Base-by-base conservation (phyloP, 805 yeast genomes). In the Cyberlindnera americana region DNA sequence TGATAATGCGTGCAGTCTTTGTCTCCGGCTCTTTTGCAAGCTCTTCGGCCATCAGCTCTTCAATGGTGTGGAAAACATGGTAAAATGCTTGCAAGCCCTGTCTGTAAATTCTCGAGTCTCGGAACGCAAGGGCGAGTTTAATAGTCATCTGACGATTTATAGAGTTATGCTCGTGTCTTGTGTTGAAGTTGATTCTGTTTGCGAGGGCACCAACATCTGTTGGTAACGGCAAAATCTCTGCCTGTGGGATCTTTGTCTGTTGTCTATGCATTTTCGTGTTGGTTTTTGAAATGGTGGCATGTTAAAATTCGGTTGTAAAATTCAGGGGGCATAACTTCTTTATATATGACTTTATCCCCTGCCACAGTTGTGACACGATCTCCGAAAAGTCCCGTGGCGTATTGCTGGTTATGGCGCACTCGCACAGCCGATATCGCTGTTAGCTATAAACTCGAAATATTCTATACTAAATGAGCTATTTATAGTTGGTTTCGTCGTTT, bases 181-280 rank as follows among this genome's bases (percentile, higher is more conserved):
- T 86, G 53, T 78, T 81, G 34, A 60, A 57, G 60, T 86, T 86
- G 55, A 87, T 86, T 57, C 95, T 69, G 69, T 87, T 87, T 33
- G 81, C 95, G 37, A 86, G 67, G 6, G 95, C 95, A 19, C 90
- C 95, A 14, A 80, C 65, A 57, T 86, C 95, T n/a, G 75, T 73
- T 40, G 82, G 81, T n/a, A 77, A 70, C 3, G 95, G 95, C 23
- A 86, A 72, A 24, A 81, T 74, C 56, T 80, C 85, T n/a, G 59
- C 52, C 41, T 67, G 59, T 18, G 58, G 57, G 39, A 56, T 41
- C 44, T 52, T 54, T n/a, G 48, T 37, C 38, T 36, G 43, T 25
- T 37, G 37, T 32, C 33, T 43, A 19, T 21, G 34, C 34, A 31
- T 31, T 31, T 19, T 13, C n/a, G 27, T 25, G n/a, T 9, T 25